Evolutionary conservation across 768 basidiomycete species (phyloP).

Genomic region (Termitomyces sp.): DNA sequence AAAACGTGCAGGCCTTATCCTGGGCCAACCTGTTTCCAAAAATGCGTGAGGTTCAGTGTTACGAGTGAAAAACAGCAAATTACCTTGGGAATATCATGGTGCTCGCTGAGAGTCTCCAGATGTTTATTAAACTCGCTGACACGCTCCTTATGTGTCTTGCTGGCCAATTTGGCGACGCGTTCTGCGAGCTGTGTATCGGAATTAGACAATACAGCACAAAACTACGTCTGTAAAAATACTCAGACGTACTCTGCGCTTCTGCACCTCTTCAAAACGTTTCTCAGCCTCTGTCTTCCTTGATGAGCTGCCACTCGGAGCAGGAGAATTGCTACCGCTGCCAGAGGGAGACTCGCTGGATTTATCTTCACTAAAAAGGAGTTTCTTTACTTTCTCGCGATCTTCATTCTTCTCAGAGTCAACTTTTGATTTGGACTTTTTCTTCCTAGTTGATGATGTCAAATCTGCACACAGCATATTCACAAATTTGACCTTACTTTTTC

Average conservation of each 20-base stretch:
- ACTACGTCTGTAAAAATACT: not conserved
- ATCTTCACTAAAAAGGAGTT: constrained; percentile 42
- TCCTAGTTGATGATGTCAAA: constrained; percentile 39
- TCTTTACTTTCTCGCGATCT: constrained; percentile 45
- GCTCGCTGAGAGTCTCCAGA: constrained; percentile 83
- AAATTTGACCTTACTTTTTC: constrained; percentile 59
- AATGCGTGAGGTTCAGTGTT: constrained; percentile 5
- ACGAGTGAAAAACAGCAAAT: constrained; percentile 12
- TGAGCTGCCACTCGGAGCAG: constrained; percentile 42
- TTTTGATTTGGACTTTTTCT: constrained; percentile 73
- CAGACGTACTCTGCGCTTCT: constrained; percentile 64
- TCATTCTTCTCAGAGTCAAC: constrained; percentile 43
- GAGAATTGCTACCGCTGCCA: constrained; percentile 56
- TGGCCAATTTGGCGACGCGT: constrained; percentile 70
- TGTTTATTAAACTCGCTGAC: constrained; percentile 87
- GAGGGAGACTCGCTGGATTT: constrained; percentile 40
- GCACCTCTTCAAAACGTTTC: constrained; percentile 83
- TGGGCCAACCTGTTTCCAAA: constrained; percentile 66
- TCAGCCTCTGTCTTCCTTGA: constrained; percentile 82
- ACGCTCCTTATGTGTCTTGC: constrained; percentile 90
- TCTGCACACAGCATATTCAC: constrained; percentile 7
- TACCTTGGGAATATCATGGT: constrained; percentile 94
- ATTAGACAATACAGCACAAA: constrained; percentile 2
- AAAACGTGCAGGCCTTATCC: constrained; percentile 49
- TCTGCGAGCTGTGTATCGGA: constrained; percentile 50